phyloP scores from a whole-genome alignment of 768 basidiomycete species.

The Panellus pusillus region DNA sequence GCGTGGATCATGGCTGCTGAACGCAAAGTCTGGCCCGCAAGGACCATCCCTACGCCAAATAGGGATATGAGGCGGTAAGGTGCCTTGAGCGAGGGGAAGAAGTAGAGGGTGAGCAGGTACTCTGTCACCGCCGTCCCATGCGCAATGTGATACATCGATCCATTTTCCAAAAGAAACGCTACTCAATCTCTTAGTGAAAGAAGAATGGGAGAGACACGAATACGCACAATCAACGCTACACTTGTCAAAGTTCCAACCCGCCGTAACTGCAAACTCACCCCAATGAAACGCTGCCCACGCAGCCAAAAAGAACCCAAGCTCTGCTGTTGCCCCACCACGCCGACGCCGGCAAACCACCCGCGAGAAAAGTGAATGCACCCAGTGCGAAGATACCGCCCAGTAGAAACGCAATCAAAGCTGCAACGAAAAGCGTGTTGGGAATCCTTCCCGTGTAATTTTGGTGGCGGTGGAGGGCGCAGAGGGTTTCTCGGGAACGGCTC shows the following conservation, averaged over 20 bases:
- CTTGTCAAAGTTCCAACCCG: conserved; percentile 92
- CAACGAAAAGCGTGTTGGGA: conserved; percentile 88
- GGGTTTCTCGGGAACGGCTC: conserved; percentile 19
- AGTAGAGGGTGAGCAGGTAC: conserved; percentile 71
- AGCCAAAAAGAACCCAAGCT: conserved; percentile 81
- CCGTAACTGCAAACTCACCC: conserved; percentile 93
- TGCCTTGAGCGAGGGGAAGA: conserved; percentile 63
- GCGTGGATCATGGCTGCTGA: conserved; percentile 98
- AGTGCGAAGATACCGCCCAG: conserved; percentile 72
- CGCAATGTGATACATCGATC: conserved; percentile 79
- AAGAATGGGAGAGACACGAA: background rate
- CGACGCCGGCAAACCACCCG: conserved; percentile 43
- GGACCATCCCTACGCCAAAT: conserved; percentile 57
- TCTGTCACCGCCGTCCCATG: conserved; percentile 78
- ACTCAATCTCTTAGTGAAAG: background rate
- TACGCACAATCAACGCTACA: conserved; percentile 89
- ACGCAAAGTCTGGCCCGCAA: conserved; percentile 75
- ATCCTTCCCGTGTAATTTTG: conserved; percentile 49
- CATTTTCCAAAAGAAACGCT: conserved; percentile 96
- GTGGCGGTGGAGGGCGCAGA: conserved; percentile 32
- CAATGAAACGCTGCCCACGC: conserved; percentile 90
- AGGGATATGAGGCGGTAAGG: conserved; percentile 9
- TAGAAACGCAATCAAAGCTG: conserved; percentile 77
- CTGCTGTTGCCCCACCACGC: conserved; percentile 68
- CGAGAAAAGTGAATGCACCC: conserved; percentile 50